A percentile compares a stretch with the other conserved stretches of the same genome.
phyloP scores from a whole-genome alignment of 2,329 filamentous ascomycete genomes.

The Leptographium galeiforme region DNA sequence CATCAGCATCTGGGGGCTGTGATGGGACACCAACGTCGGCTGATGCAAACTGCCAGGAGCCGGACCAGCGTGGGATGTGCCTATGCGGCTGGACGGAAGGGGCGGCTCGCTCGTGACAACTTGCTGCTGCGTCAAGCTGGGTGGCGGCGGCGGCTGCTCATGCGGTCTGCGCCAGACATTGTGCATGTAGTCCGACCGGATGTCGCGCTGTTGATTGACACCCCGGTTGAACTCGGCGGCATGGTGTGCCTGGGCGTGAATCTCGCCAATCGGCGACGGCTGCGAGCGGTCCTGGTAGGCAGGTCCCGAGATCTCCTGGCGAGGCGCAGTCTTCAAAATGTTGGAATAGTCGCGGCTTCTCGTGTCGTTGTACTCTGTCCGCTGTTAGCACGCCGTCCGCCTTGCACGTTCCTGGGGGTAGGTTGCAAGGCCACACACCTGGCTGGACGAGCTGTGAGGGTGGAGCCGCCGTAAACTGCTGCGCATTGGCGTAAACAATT shows the following conservation, averaged over 20 bases:
- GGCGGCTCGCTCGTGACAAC: constrained; percentile 29
- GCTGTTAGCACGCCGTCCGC: background rate
- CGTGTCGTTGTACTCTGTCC: constrained; percentile 60
- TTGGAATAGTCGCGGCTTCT: constrained; percentile 70
- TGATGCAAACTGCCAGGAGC: constrained; percentile 31
- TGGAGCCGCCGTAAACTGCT: constrained; percentile 52
- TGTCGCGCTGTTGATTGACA: constrained; percentile 65
- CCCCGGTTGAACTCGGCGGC: constrained; percentile 84
- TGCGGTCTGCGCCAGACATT: constrained; percentile 73
- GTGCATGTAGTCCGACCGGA: constrained; percentile 67
- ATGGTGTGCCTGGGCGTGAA: constrained; percentile 75
- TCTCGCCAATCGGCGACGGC: constrained; percentile 60
- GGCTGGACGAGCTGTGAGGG: constrained; percentile 54
- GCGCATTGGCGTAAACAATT: constrained; percentile 74
- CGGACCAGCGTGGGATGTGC: constrained; percentile 48
- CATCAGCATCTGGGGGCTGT: constrained; percentile 55
- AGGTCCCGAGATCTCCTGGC: constrained; percentile 79
- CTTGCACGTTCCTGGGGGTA: background rate
- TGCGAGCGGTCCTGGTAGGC: constrained; percentile 80
- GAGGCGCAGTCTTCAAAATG: constrained; percentile 62
- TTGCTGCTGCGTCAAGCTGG: constrained; percentile 34
- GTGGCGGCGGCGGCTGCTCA: constrained; percentile 48
- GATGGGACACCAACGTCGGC: constrained; percentile 43
- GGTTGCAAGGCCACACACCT: constrained; percentile 36
- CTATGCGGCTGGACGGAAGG: constrained; percentile 36